Evolutionary conservation across 345 rosid species (phyloP), one percentile per base, ranked within the genome.

Genomic region (Corchorus olitorius): DNA sequence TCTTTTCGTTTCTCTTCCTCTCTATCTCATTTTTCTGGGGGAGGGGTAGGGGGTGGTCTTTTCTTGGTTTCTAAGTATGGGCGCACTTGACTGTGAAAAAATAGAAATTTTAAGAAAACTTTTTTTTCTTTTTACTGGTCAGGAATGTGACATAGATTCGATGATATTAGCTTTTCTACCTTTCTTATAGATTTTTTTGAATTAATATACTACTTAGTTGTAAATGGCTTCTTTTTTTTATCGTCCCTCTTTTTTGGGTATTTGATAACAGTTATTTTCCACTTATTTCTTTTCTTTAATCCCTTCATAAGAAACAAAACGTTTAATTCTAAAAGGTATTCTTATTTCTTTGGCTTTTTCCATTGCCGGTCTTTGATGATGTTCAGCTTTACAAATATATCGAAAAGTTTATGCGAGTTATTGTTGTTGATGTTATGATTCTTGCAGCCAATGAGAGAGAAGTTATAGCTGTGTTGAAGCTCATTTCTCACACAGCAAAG

Each of bases 381-480:
- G 8, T 45, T 0, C 9, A 5, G 10, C 10, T 45, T 45, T 9
- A 45, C 8, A 45, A 6, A 45, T 45, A 45, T 45, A 5, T 45
- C 8, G 6, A 45, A 6, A 1, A 45, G 8, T 45, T 45, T 45
- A 43, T 45, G 48, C 48, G 2, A 13, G 53, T 13, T 49, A 4
- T 49, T 46, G 34, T 76, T 75, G 55, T 79, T 52, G 75, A 70
- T 68, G 65, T 77, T 58, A 39, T 58, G 13, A 72, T 72, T 63
- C 55, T 80, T 77, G 80, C 88, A 93, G 98, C 92, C 27, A 93
- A 86, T 74, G 91, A 93, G 73, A 85, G 97, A 79, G 93, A 95
- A 78, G 97, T 91, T 13, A 78, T 88, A 64, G 98, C 97, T 70
- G 89, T 93, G 20, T 77, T 95, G 79, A 95, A 92, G 91, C 90